Percentiles rank a stretch among this genome's conserved stretches.
phyloP scores from a whole-genome alignment of 345 rosid species.

The Corymbia maculata region DNA sequence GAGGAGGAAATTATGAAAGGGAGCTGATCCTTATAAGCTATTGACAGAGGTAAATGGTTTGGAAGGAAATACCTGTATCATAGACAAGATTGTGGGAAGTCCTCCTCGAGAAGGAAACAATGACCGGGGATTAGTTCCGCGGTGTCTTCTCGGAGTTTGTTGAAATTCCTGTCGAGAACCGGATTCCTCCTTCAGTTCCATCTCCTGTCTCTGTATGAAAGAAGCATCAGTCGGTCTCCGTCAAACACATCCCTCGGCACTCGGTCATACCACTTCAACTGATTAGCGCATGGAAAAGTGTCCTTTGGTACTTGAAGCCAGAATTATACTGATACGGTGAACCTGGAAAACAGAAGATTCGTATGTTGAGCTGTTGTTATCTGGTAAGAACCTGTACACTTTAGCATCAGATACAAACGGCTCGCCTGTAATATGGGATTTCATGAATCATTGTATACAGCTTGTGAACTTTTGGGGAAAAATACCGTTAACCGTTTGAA shows the following conservation, averaged over 20 bases:
- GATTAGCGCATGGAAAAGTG: neutral
- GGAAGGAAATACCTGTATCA: too few species aligned
- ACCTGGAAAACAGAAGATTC: too few species aligned
- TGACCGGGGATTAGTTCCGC: conserved; percentile 76
- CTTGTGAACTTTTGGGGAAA: neutral
- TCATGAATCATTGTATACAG: neutral
- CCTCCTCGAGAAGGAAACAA: conserved; percentile 86
- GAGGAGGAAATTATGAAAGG: conserved; percentile 97
- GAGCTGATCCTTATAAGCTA: conserved; percentile 95
- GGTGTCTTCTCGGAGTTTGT: conserved; percentile 82
- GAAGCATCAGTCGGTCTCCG: accelerated
- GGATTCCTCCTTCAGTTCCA: conserved; percentile 40
- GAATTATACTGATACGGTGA: too few species aligned
- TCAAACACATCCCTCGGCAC: neutral
- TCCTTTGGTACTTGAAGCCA: neutral
- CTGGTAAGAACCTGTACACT: too few species aligned
- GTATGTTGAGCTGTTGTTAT: neutral
- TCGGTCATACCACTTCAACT: neutral
- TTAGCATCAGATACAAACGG: too few species aligned
- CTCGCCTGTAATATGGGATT: too few species aligned
- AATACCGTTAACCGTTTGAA: neutral
- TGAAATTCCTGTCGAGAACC: conserved; percentile 71
- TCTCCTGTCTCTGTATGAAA: conserved; percentile 6
- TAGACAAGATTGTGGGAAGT: conserved; percentile 89
- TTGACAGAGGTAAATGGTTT: conserved; percentile 82